phyloP scores from a whole-genome alignment of 2,329 filamentous ascomycete genomes.

The Teratosphaeria epicoccoides region DNA sequence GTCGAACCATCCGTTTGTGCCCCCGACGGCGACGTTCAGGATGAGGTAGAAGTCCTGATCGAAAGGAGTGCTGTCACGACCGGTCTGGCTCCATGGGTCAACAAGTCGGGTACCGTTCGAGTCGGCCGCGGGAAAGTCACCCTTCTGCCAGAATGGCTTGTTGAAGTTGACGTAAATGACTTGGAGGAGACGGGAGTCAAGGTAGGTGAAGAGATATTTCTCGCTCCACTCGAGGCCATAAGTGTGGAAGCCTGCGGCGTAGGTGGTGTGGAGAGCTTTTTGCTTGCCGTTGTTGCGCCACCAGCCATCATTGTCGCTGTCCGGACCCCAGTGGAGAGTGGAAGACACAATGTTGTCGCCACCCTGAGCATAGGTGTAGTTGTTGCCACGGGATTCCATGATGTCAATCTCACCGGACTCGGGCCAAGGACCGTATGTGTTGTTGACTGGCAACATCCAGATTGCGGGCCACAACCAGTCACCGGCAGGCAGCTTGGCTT shows the following conservation, averaged over 20 bases:
- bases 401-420: slow-evolving; percentile 77
- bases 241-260: slow-evolving; percentile 57
- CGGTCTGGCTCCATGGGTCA: slow-evolving; percentile 29
- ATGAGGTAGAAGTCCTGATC: slow-evolving; percentile 34
- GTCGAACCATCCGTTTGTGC: slow-evolving; percentile 60
- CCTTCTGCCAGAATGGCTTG: slow-evolving; percentile 30
- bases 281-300: slow-evolving; percentile 76
- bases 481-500: slow-evolving; percentile 61
- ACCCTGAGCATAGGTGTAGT: slow-evolving; percentile 62
- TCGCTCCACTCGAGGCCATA: slow-evolving; percentile 80
- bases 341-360: slow-evolving; percentile 74
- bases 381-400: slow-evolving; percentile 70
- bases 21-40: slow-evolving; percentile 31
- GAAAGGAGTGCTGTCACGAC: slow-evolving; percentile 29
- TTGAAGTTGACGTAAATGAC: slow-evolving; percentile 59
- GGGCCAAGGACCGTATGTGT: slow-evolving; percentile 68
- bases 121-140: slow-evolving; percentile 25
- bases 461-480: slow-evolving; percentile 93
- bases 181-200: slow-evolving; percentile 69
- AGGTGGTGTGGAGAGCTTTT: slow-evolving; percentile 63
- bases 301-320: slow-evolving; percentile 62
- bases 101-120: slow-evolving; percentile 28
- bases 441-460: slow-evolving; percentile 70
- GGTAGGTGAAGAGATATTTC: slow-evolving; percentile 79
- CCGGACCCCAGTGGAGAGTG: slow-evolving; percentile 72